Evolutionary conservation across 2,329 filamentous ascomycete species (phyloP), one percentile per base, ranked within the genome.

Genomic region (Botrytis paeoniae): DNA sequence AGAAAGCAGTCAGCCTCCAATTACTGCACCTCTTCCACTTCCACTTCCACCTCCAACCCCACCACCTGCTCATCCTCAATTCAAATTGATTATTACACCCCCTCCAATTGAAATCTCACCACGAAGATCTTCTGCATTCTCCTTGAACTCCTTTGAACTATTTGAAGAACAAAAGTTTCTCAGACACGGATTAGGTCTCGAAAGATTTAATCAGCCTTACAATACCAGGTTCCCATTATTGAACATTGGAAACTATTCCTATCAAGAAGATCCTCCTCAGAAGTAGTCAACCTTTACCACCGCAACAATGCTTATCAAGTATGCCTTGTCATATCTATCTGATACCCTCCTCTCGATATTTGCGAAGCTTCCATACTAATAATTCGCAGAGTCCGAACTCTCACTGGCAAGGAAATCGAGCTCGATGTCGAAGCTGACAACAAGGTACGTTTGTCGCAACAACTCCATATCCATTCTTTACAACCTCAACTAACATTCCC

Each of bases 391-490:
- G 95, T 99, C 82, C 93, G 96, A 82, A 99, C 96, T 76, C 91
- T 99, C 77, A 98, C 96, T 76, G 96, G 96, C 81, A 98, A 98
- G 87, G 94, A 99, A 85, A 98, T 98, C 83, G 95, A 98, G 87
- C 90, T 99, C 80, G 95, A 98, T 81, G 97, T 99, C 82, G 96
- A 98, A 86, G 87, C 90, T 70, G 91, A 94, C 81, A 97, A 97
- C 88, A 97, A 95, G 89, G 95, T 97, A 84, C 22, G 70, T 71
- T 41, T 32, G 20, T 57, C 20, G 37, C 22, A 22, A 45, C 22
- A 29, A 22, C 18, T 4, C 25, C n/a, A 12, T 12, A 20, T 43
- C 54, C 18, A 20, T 22, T 6, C 16, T 18, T 12, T 29, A 32
- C 41, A 51, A 63, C 61, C 2, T 2, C 25, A 57, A 59, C 59